phyloP scores from a whole-genome alignment of 192 early-diverging fungal genomes.

The Cladochytrium replicatum region DNA sequence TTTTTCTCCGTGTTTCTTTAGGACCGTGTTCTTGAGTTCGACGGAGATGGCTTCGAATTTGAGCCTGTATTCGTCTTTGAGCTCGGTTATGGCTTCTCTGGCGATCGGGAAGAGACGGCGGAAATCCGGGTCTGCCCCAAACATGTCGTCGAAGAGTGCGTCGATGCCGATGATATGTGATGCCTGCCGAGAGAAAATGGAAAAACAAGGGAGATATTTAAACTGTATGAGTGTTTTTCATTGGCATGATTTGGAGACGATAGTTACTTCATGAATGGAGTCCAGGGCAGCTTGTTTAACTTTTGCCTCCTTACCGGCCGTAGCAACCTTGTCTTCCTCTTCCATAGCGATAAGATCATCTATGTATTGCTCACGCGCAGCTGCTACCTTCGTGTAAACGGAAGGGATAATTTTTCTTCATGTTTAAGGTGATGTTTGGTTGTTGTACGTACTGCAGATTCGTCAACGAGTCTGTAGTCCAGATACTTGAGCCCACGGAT shows the following conservation, averaged over 20 bases:
- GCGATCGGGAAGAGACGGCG: slow-evolving; percentile 28
- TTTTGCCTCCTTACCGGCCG: slow-evolving; percentile 29
- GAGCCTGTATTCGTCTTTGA: slow-evolving; percentile 41
- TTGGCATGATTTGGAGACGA: not conserved
- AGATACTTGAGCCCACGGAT: slow-evolving; percentile 47
- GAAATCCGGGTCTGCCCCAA: slow-evolving; percentile 45
- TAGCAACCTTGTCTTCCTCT: slow-evolving; percentile 48
- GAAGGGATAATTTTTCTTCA: not conserved
- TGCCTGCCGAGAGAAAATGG: slow-evolving; percentile 11
- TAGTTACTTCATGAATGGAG: slow-evolving; percentile 30
- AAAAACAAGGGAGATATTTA: not conserved
- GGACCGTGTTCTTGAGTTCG: slow-evolving; percentile 38
- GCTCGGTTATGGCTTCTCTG: slow-evolving; percentile 30
- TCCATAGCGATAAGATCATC: slow-evolving; percentile 54
- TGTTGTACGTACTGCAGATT: slow-evolving; percentile 30
- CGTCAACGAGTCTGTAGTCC: slow-evolving; percentile 50
- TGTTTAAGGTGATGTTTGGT: not conserved
- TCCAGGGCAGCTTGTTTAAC: slow-evolving; percentile 25
- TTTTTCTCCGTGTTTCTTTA: slow-evolving; percentile 34
- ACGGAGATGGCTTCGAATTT: slow-evolving; percentile 47
- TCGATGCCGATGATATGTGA: slow-evolving; percentile 45
- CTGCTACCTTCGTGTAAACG: slow-evolving; percentile 24
- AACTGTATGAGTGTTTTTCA: not conserved
- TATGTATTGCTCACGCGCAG: slow-evolving; percentile 47
- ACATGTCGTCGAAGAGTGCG: slow-evolving; percentile 44